Evolutionary conservation across 1,139 yeast species (phyloP).

Genomic region (Kurtzmaniella quercitrusa): DNA sequence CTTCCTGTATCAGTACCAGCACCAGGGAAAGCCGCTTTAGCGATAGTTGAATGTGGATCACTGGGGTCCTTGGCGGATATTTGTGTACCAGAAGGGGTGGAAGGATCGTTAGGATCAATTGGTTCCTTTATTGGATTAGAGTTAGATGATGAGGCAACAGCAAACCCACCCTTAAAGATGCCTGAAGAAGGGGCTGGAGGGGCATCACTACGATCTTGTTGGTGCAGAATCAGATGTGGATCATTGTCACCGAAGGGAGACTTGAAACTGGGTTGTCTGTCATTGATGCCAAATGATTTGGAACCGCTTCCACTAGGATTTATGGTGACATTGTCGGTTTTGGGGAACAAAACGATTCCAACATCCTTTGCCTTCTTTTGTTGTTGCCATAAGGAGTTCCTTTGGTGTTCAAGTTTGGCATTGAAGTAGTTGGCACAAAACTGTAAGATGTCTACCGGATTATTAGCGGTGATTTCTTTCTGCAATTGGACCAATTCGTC

Average conservation of each 20-base stretch:
- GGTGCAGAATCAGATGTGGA: slow-evolving; percentile 49
- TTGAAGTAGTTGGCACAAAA: slow-evolving; percentile 73
- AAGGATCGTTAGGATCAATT: slow-evolving; percentile 24
- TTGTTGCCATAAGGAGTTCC: slow-evolving; percentile 51
- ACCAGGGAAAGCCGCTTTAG: slow-evolving; percentile 8
- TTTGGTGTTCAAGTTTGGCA: slow-evolving; percentile 55
- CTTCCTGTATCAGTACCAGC: slow-evolving; percentile 7
- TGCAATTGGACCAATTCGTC: slow-evolving; percentile 62
- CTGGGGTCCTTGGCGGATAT: slow-evolving; percentile 8
- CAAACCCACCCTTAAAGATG: slow-evolving; percentile 44
- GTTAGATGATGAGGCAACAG: slow-evolving; percentile 27
- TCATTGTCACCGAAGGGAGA: slow-evolving; percentile 63
- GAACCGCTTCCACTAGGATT: slow-evolving; percentile 17
- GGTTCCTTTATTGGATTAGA: slow-evolving; percentile 18
- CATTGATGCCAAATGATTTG: slow-evolving; percentile 17
- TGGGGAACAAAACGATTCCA: slow-evolving; percentile 51
- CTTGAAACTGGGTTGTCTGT: slow-evolving; percentile 51
- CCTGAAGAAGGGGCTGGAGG: slow-evolving; percentile 13
- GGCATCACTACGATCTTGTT: slow-evolving; percentile 12
- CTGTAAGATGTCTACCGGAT: slow-evolving; percentile 67
- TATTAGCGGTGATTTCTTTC: slow-evolving; percentile 54
- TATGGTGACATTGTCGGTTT: slow-evolving; percentile 23
- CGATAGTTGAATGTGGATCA: slow-evolving; percentile 7
- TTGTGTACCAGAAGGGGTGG: slow-evolving; percentile 2
- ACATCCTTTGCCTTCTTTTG: slow-evolving; percentile 49